phyloP scores from a whole-genome alignment of 2,329 filamentous ascomycete genomes.

The Rosellinia necatrix region DNA sequence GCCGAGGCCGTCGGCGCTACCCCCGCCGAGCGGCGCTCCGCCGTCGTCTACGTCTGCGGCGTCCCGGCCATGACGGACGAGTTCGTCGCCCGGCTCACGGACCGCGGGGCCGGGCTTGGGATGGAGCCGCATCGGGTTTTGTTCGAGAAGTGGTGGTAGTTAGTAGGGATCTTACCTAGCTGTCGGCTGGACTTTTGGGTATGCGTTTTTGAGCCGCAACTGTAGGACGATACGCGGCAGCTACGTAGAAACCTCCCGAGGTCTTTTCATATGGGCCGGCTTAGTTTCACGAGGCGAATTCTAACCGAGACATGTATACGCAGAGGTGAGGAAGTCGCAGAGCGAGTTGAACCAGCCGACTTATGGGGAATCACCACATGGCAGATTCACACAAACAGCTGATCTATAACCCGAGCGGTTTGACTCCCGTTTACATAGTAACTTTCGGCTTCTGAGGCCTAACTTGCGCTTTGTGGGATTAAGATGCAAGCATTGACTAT shows the following conservation, averaged over 20 bases:
- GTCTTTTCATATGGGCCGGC: too few relatives aligned
- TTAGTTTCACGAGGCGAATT: too few relatives aligned
- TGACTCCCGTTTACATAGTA: conserved; percentile 9
- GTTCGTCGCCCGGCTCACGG: conserved; percentile 56
- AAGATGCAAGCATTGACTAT: conserved; percentile 6
- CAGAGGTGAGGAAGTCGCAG: too few relatives aligned
- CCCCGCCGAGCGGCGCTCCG: conserved; percentile 43
- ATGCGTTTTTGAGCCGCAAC: too few relatives aligned
- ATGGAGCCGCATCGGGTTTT: conserved; percentile 55
- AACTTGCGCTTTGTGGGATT: conserved; percentile 6
- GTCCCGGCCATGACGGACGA: conserved; percentile 71
- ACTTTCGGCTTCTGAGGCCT: neutral
- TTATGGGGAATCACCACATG: neutral
- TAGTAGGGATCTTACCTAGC: too few relatives aligned
- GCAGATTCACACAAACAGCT: neutral
- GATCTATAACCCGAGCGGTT: neutral
- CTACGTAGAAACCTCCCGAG: too few relatives aligned
- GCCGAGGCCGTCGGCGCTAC: conserved; percentile 45
- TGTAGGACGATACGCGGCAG: too few relatives aligned
- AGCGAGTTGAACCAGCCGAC: too few relatives aligned
- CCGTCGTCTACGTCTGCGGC: conserved; percentile 70
- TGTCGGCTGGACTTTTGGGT: too few relatives aligned
- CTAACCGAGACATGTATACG: too few relatives aligned
- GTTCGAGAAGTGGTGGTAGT: conserved; percentile 68
- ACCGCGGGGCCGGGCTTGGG: conserved; percentile 37